Evolutionary conservation across 169 alveolate genomes (phyloP).

Genomic region (Plasmodium falciparum): DNA sequence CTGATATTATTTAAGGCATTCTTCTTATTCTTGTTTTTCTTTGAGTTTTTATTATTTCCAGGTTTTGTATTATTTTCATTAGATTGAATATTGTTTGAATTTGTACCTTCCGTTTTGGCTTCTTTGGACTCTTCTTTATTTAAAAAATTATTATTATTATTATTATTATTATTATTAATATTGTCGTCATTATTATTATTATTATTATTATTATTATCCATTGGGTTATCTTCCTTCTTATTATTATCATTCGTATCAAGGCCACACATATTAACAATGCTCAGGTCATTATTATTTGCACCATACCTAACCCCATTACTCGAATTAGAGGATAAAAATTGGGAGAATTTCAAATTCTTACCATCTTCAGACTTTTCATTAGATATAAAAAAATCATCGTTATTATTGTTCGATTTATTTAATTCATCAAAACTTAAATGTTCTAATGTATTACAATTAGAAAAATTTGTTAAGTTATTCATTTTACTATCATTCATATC

Average conservation of each 20-base stretch:
- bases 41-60: background rate
- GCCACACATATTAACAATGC: background rate
- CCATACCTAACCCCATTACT: conserved; percentile 1
- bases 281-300: background rate
- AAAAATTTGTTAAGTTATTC: conserved; percentile 7
- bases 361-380: conserved; percentile 32
- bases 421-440: conserved; percentile 53
- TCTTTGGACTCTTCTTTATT: too few species aligned
- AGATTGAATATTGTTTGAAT: too few species aligned
- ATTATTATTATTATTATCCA: background rate
- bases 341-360: background rate
- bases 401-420: conserved; percentile 1
- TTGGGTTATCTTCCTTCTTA: conserved; percentile 20
- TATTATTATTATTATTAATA: background rate
- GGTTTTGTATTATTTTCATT: background rate
- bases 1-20: background rate
- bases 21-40: background rate
- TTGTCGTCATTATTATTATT: background rate
- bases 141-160: background rate
- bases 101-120: too few species aligned
- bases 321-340: background rate
- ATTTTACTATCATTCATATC: conserved; percentile 35
- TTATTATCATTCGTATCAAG: background rate
- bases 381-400: conserved; percentile 4
- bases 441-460: conserved; percentile 52